Evolutionary conservation across 2,329 filamentous ascomycete genomes (phyloP), one percentile per base, ranked within the genome.

Genomic region (Ceratocystis cacaofunesta): DNA sequence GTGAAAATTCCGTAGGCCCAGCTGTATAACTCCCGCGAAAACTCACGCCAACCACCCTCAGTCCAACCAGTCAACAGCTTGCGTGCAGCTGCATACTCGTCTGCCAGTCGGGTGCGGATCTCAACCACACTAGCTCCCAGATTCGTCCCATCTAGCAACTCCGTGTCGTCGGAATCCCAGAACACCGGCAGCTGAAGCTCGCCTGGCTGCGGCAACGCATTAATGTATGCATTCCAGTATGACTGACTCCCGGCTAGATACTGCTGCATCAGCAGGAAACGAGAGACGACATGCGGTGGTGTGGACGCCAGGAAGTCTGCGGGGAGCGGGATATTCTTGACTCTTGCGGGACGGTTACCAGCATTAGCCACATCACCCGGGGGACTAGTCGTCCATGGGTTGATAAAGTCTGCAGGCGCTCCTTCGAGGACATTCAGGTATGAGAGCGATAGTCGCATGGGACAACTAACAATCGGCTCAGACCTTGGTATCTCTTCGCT

Each of bases 201-300:
- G 8, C 79, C 78, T 0, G 85, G 85, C 67, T 84, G 82, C 1
- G 88, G 87, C 0, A 91, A 77, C 0, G 82, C 81, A 8, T 75
- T 74, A 69, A 90, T 82, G 73, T 91, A 91, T 1, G 84, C 80
- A 72, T 77, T 79, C 88, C 88, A 91, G 69, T 82, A 83, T 0
- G 87, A 88, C 1, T 78, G 71, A 1, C 74, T 65, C 1, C 81
- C 82, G 1, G 79, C 74, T 41, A 90, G 76, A 71, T 84, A 85
- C 72, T 91, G 83, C 68, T 85, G 82, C 71, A 88, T 79, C 5
- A 91, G 78, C 68, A 88, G 86, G 73, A 90, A 87, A 3, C 85
- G 80, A 7, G 83, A 80, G 61, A 85, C 74, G 66, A 88, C 82
- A 69, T 88, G 81, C 0, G 83, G 79, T 0, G 80, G 79, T 1